Conservation (phyloP, 176 grass and related monocot genomes). For the Hordeum vulgare region DNA sequence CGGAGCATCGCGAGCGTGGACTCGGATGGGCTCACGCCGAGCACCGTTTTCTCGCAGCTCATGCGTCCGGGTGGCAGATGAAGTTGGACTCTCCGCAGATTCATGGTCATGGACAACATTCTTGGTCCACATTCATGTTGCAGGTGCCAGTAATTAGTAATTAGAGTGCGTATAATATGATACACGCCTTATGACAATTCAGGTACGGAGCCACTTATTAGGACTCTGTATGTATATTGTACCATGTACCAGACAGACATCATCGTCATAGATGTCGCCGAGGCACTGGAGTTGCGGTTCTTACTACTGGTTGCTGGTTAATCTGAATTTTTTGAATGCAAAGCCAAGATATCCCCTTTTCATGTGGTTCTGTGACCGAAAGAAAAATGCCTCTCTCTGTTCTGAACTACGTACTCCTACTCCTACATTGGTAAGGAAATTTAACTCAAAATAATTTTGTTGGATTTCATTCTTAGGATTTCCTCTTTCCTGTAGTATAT, state of each 20-base stretch:
- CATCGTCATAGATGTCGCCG: not conserved
- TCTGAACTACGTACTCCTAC: not conserved
- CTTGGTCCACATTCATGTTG: not conserved
- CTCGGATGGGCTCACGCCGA: conserved; percentile 41
- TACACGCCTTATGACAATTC: not conserved
- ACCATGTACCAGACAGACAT: not conserved
- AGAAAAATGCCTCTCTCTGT: not conserved
- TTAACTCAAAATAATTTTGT: not conserved
- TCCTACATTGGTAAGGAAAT: not conserved
- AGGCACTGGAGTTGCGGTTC: not conserved
- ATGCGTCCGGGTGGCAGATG: conserved; percentile 57
- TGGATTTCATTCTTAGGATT: not conserved
- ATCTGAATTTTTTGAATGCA: not conserved
- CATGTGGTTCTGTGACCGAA: not conserved
- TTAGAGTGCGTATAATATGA: not conserved
- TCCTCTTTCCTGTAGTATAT: not conserved
- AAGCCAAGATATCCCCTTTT: not conserved
- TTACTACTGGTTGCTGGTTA: not conserved
- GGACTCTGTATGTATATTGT: not conserved
- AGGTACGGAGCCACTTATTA: not conserved
- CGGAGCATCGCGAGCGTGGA: conserved; percentile 38
- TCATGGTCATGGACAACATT: not conserved
- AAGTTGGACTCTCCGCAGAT: not conserved
- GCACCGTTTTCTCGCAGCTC: conserved; percentile 64
- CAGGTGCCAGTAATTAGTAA: not conserved